Percentiles rank a stretch among this genome's conserved stretches.
These are phyloP conservation scores for Aspergillus nomiae DNA, from an alignment of 2,329 filamentous ascomycete species.

Conservation along the genomic window DNA sequence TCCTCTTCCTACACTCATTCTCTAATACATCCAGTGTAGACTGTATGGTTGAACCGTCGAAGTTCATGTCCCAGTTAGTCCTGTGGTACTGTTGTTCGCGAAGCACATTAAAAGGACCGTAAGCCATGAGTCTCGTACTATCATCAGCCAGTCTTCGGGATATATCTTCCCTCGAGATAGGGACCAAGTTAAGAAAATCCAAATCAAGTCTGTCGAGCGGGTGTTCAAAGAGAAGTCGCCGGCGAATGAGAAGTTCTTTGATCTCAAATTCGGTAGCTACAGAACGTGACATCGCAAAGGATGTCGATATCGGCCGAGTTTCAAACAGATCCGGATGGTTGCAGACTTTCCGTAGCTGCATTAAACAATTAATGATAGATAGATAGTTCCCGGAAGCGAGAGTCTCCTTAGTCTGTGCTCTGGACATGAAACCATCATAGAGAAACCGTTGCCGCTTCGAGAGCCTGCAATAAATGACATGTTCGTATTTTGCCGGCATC, in stretches of 20 bases:
- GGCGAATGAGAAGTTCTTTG: slow-evolving; percentile 70
- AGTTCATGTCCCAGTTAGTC: slow-evolving; percentile 56
- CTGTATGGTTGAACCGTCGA: slow-evolving; percentile 68
- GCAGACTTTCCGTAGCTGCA: slow-evolving; percentile 97
- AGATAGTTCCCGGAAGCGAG: slow-evolving; percentile 92
- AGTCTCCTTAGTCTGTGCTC: slow-evolving; percentile 84
- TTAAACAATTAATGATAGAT: slow-evolving; percentile 96
- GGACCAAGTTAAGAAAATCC: slow-evolving; percentile 77
- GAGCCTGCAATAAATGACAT: slow-evolving; percentile 91
- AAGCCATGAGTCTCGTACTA: slow-evolving; percentile 69
- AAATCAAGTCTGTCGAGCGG: slow-evolving; percentile 69
- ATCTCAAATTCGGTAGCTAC: slow-evolving; percentile 72
- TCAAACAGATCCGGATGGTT: slow-evolving; percentile 98
- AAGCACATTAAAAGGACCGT: slow-evolving; percentile 68
- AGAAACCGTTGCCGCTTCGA: slow-evolving; percentile 94
- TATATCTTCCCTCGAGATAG: slow-evolving; percentile 68
- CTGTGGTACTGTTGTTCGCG: slow-evolving; percentile 67
- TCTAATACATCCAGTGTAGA: slow-evolving; percentile 74
- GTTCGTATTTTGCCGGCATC: slow-evolving; percentile 97
- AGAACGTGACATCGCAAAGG: slow-evolving; percentile 85
- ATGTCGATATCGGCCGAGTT: slow-evolving; percentile 93
- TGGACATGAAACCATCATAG: slow-evolving; percentile 93
- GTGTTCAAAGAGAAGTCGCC: slow-evolving; percentile 62
- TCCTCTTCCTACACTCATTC: slow-evolving; percentile 67
- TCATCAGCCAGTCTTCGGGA: slow-evolving; percentile 56